Conservation (phyloP, 179 eudicot species). For the Beta macrorhiza region DNA sequence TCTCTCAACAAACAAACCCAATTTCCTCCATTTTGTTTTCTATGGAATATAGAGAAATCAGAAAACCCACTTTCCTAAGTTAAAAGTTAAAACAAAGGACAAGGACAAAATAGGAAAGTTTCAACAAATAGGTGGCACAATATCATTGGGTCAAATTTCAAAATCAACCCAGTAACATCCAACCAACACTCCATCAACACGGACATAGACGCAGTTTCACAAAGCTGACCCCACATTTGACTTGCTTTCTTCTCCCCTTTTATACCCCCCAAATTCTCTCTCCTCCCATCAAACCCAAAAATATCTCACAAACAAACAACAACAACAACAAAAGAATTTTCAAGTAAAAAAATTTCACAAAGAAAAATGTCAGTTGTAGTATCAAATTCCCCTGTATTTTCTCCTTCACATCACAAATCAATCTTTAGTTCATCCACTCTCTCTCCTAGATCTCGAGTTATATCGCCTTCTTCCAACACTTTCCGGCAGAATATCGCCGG, state of each 20-base stretch:
- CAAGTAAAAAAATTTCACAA: too few species aligned
- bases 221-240: constrained; percentile 25
- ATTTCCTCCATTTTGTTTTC: background rate
- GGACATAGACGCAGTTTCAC: constrained; percentile 14
- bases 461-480: constrained; percentile 24
- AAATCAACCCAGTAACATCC: background rate
- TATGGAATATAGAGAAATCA: background rate
- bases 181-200: constrained; percentile 14
- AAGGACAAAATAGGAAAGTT: constrained; percentile 10
- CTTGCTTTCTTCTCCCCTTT: constrained; percentile 1
- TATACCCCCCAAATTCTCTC: background rate
- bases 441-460: constrained; percentile 24
- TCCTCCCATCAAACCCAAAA: background rate
- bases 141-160: constrained; percentile 9
- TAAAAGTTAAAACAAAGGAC: background rate
- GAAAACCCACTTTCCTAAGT: constrained; percentile 1
- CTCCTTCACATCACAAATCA: constrained; percentile 46
- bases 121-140: background rate
- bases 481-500: constrained; percentile 28
- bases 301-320: background rate
- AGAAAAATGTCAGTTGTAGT: constrained; percentile 63
- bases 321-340: too few species aligned
- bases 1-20: background rate
- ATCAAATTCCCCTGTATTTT: constrained; percentile 72
- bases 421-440: constrained; percentile 32